Evolutionary conservation across 202 grass and related monocot genomes (phyloP), one percentile per base, ranked within the genome.

Genomic region (Cymbopogon flexuosus): DNA sequence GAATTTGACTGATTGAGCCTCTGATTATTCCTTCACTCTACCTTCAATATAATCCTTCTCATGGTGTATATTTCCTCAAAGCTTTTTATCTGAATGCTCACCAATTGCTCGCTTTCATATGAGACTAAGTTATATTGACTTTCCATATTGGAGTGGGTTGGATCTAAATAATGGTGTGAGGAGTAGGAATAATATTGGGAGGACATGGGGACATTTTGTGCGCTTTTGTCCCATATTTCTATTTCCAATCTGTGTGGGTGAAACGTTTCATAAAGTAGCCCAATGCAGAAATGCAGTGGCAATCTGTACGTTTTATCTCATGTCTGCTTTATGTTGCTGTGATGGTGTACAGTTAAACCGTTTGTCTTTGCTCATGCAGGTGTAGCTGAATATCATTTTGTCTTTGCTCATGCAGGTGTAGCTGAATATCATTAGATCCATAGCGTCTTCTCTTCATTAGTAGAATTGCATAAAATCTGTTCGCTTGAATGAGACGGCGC

Each of bases 291-390:
- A 67, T 58, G 14, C 2, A 65, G 4, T 59, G 1, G 15, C 1
- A 31, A 18, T 51, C 60, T 41, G 19, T 43, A 33, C 19, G 13
- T 68, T 64, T 52, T 21, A 70, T 29, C 21, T 29, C 19, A 18
- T 51, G 47, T 65, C 33, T 65, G 9, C 13, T 82, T 57, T 71
- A 43, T 47, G 27, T 35, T 68, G 35, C 8, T 21, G 9, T 68
- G 63, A n/a, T 37, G 35, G n/a, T 68, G 35, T 40, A 40, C 0
- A 8, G 22, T 22, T 39, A 22, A 68, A 22, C n/a, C 5, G 35
- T 40, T 67, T 67, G 18, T 23, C n/a, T 40, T 40, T 68, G n/a
- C 4, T 41, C n/a, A 58, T 8, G 46, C 81, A 83, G 71, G 71
- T 41, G 29, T 52, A 34, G 81, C 60, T 13, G 80, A 29, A 14